A percentile compares a stretch with the other conserved stretches of the same genome.
These are phyloP conservation scores for Volvariella surrecta DNA, from an alignment of 1,284 basidiomycete species.

Conservation along the genomic window DNA sequence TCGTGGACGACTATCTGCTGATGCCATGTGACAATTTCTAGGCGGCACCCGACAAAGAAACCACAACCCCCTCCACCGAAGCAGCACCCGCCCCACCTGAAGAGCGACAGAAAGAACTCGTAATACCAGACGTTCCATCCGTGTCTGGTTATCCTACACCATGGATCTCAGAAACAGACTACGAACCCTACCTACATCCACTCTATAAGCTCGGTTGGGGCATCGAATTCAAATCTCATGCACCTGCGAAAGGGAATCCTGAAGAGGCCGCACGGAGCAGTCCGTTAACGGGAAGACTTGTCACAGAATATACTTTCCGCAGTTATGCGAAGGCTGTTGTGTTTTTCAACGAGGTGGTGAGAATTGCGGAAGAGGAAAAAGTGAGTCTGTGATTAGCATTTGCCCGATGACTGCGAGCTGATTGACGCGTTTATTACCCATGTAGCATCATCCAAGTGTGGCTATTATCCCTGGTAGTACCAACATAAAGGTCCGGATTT, in stretches of 20 bases:
- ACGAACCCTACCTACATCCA: conserved; percentile 16
- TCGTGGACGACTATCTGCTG: no score
- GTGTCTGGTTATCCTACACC: conserved; percentile 14
- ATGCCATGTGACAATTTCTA: no score
- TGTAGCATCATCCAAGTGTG: conserved; percentile 17
- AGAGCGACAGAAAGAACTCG: no score
- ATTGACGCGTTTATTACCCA: no score
- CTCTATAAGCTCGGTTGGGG: conserved; percentile 23
- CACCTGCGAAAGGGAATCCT: background rate
- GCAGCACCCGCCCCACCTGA: no score
- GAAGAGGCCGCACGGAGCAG: background rate
- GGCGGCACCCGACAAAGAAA: no score
- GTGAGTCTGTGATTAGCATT: conserved; percentile 8
- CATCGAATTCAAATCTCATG: no score
- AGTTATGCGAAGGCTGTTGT: conserved; percentile 9
- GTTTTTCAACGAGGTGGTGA: conserved; percentile 12
- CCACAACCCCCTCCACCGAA: no score
- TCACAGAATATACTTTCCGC: conserved; percentile 9
- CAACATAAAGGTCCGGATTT: conserved; percentile 6
- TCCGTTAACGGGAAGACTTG: conserved; percentile 7
- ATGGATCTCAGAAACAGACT: conserved; percentile 15
- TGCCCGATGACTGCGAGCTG: background rate
- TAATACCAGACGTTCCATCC: conserved; percentile 4
- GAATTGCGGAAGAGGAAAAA: conserved; percentile 11
- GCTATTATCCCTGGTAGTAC: conserved; percentile 2